Base-by-base conservation (phyloP, 148 eudicot species). In the Amaranthus palmeri region DNA sequence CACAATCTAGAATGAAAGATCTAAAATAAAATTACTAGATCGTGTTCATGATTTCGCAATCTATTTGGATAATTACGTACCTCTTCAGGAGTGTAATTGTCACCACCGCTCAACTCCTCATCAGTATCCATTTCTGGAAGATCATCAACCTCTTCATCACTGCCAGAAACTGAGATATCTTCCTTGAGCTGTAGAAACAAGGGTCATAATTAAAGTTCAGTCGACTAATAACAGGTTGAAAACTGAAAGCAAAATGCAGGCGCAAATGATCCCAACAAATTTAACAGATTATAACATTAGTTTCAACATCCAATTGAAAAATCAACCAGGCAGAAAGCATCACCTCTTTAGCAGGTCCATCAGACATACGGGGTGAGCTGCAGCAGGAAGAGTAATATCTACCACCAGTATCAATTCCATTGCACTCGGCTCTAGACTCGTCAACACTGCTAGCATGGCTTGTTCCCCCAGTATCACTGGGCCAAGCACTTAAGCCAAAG, bases 401-500 rank as follows among this genome's bases (percentile, higher is more conserved):
- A 70, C 93, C 90, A 52, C 98, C 90, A 83, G 76, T 83, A 51
- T 92, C 85, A 41, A 68, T 79, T 55, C 80, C 96, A 68, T 83
- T 85, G 54, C 85, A 68, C 43, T 90, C 91, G 57, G 88, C 92
- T 66, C 79, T 84, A 3, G 88, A 92, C 59, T 87, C 98, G 65
- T 92, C 98, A 69, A 87, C 76, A 74, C 98, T 92, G 76, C 98
- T 80, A 41, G 90, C 90, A 80, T 83, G 92, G 72, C 98, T 92
- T 8, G 98, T 90, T 70, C 93, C 86, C 57, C 90, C 93, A 40
- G 81, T 79, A 77, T 93, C 98, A 78, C 78, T 80, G 10, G 93
- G 96, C 98, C 98, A 93, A 76, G 98, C 96, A 85, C 98, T 93
- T 65, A 93, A 86, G 74, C 98, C 98, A 68, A 89, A 91, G 80